Conservation (phyloP, 2,329 filamentous ascomycete genomes). For the Teratosphaeria nubilosa region DNA sequence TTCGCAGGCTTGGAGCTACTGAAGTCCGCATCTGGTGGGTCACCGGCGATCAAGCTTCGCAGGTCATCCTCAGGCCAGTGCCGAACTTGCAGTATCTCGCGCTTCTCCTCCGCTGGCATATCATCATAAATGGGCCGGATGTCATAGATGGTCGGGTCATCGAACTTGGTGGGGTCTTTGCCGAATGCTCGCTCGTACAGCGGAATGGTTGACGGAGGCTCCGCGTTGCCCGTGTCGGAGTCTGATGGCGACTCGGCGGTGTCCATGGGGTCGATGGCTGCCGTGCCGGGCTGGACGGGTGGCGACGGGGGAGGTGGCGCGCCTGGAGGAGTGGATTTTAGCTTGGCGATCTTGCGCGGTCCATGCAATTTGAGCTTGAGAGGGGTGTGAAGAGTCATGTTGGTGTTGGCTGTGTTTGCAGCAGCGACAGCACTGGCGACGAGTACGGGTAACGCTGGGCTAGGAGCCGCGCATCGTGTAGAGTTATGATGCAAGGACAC, state of each 20-base stretch:
- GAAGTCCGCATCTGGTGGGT: conserved; percentile 88
- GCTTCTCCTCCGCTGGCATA: conserved; percentile 78
- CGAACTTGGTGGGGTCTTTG: conserved; percentile 80
- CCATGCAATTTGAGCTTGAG: not conserved
- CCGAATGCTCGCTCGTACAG: conserved; percentile 77
- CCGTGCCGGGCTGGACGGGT: conserved; percentile 19
- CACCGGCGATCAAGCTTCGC: conserved; percentile 73
- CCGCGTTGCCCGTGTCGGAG: conserved; percentile 44
- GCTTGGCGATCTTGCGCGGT: conserved; percentile 2
- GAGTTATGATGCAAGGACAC: not conserved
- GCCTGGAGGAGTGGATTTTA: conserved; percentile 11
- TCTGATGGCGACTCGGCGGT: conserved; percentile 52
- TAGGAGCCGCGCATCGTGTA: not conserved
- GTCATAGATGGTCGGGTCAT: conserved; percentile 88
- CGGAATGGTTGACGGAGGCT: conserved; percentile 49
- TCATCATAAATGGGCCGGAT: conserved; percentile 64
- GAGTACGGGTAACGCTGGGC: not conserved
- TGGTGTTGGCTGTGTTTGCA: not conserved
- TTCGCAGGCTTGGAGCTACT: conserved; percentile 87
- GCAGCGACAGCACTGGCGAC: not conserved
- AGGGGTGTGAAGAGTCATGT: not conserved
- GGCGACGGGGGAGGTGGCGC: conserved; percentile 23
- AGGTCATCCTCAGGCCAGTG: conserved; percentile 74
- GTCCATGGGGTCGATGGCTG: conserved; percentile 41
- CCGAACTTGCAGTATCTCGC: conserved; percentile 78